Evolutionary conservation across 306 rosid species (phyloP), one percentile per base, ranked within the genome.

Genomic region (Astragalus glycyphyllos): DNA sequence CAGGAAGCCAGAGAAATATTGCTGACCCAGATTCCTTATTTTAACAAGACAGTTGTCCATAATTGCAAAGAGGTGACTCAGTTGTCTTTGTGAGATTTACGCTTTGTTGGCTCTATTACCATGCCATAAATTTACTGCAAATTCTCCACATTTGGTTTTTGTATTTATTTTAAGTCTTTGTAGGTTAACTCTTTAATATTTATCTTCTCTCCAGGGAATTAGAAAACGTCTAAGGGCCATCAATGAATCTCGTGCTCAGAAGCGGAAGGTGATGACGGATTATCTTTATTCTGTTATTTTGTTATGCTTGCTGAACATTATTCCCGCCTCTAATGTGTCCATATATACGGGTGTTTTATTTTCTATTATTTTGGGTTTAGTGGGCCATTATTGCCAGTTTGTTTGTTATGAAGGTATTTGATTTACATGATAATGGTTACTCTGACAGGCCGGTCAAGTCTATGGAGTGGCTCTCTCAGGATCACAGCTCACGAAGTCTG

Each of bases 381-480:
- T 49, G 42, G 58, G 34, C 57, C 41, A 26, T 69, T 17, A 57
- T 38, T 61, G 40, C 57, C 16, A 53, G 38, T 72, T 31, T 73
- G 57, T 74, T 7, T 26, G 31, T 26, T 63, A 50, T 69, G 79
- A 65, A 67, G 76, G 65, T 59, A 62, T 62, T 62, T 68, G 57
- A 54, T 54, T 41, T 65, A 51, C 54, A 50, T 82, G 40, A 34
- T 71, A 54, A 47, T 56, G 62, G 63, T 78, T 76, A 64, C 69
- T 65, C 34, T 84, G 72, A 79, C 90, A 92, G 98, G 98, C 97
- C 77, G 98, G 98, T 82, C 98, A 92, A 76, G 88, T 92, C 44
- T 92, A 92, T 76, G 96, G 96, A 8, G 87, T 84, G 58, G 90
- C 96, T 61, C 98, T 92, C 79, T 86, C 90, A 54, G 97, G 85